These are phyloP conservation scores for Penicillium sumatraense DNA, from an alignment of 2,329 filamentous ascomycete genomes.

Conservation along the genomic window DNA sequence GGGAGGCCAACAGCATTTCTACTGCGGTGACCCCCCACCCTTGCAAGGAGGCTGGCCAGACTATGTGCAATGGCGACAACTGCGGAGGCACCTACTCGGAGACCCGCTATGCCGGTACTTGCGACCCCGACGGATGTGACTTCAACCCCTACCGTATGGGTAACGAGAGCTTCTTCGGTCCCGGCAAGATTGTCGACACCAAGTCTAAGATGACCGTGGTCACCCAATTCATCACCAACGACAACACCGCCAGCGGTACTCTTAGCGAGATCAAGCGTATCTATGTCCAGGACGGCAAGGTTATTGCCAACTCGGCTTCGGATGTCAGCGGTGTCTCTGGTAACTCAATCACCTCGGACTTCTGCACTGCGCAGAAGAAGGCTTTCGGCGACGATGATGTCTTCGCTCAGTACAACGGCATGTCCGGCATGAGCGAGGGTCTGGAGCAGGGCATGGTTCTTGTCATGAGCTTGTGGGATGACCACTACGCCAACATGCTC, in stretches of 20 bases:
- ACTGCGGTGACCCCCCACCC: constrained; percentile 69
- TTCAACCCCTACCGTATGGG: constrained; percentile 73
- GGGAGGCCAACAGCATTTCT: constrained; percentile 71
- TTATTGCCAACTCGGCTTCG: constrained; percentile 61
- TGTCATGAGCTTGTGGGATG: constrained; percentile 66
- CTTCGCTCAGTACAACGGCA: constrained; percentile 62
- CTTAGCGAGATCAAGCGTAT: constrained; percentile 67
- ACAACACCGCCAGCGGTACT: constrained; percentile 55
- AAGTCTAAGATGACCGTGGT: constrained; percentile 66
- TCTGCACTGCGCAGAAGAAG: constrained; percentile 62
- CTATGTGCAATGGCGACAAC: constrained; percentile 55
- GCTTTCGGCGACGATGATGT: constrained; percentile 59
- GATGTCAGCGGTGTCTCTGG: constrained; percentile 53
- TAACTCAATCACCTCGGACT: constrained; percentile 61
- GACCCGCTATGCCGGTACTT: constrained; percentile 64
- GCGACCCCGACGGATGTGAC: constrained; percentile 72
- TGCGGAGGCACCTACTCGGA: constrained; percentile 60
- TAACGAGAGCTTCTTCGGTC: constrained; percentile 66
- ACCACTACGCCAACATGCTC: constrained; percentile 71
- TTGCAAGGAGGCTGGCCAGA: constrained; percentile 58
- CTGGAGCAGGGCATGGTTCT: constrained; percentile 65
- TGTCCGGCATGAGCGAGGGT: constrained; percentile 59
- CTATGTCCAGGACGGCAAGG: constrained; percentile 66
- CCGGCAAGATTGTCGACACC: constrained; percentile 63
- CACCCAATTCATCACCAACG: constrained; percentile 66